Evolutionary conservation across 2,329 filamentous ascomycete genomes (phyloP).

Genomic region (Clonostachys solani): DNA sequence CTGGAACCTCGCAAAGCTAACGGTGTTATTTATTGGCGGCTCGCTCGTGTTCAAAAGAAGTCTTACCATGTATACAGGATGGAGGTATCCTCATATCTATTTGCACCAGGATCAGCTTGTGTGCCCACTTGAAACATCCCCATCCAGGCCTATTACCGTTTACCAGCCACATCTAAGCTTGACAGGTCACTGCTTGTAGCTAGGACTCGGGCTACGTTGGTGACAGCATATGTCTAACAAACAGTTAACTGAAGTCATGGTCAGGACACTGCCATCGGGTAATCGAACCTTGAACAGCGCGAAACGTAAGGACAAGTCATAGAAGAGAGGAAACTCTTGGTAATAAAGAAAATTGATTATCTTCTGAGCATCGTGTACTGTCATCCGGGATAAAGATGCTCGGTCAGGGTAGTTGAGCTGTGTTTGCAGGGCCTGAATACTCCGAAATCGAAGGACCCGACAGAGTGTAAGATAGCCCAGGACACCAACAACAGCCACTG

Average conservation of each 20-base stretch:
- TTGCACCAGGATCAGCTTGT: too few species aligned
- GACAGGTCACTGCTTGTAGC: slow-evolving; percentile 27
- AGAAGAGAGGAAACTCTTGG: slow-evolving; percentile 31
- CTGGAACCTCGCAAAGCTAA: slow-evolving; percentile 20
- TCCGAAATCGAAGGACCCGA: slow-evolving; percentile 26
- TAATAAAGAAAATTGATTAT: slow-evolving; percentile 28
- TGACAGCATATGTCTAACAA: slow-evolving; percentile 31
- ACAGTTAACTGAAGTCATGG: too few species aligned
- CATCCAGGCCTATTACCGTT: slow-evolving; percentile 18
- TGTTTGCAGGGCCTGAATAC: slow-evolving; percentile 19
- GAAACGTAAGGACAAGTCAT: slow-evolving; percentile 27
- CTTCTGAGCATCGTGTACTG: slow-evolving; percentile 35
- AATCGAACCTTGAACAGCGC: slow-evolving; percentile 31
- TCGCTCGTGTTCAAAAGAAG: background rate
- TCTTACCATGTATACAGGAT: slow-evolving; percentile 27
- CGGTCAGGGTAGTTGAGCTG: slow-evolving; percentile 25
- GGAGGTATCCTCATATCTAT: slow-evolving; percentile 34
- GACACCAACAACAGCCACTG: slow-evolving; percentile 10
- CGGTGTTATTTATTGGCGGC: background rate
- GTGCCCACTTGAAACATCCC: too few species aligned
- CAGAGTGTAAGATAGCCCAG: slow-evolving; percentile 25
- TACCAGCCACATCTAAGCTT: slow-evolving; percentile 19
- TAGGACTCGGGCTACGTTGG: slow-evolving; percentile 28
- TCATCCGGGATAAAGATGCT: slow-evolving; percentile 31
- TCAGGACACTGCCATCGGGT: background rate